Percentiles rank a stretch among this genome's conserved stretches.
phyloP scores from a whole-genome alignment of 1,284 basidiomycete genomes.

The Cutaneotrichosporon mucoides region DNA sequence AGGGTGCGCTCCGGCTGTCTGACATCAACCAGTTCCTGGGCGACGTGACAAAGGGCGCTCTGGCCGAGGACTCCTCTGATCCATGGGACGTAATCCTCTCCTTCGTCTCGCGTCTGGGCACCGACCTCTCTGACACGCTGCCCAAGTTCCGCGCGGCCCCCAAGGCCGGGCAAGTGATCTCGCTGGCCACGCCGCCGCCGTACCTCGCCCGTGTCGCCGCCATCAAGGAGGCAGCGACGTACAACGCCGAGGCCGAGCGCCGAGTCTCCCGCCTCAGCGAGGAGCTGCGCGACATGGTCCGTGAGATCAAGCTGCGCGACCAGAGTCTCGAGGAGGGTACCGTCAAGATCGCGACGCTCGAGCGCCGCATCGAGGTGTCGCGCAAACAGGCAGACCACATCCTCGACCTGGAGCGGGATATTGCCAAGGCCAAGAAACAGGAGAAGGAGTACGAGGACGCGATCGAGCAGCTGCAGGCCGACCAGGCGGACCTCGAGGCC shows the following conservation, averaged over 20 bases:
- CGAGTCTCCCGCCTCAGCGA: slow-evolving; percentile 80
- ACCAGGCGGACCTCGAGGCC: slow-evolving; percentile 78
- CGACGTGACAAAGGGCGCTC: slow-evolving; percentile 56
- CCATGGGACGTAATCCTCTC: slow-evolving; percentile 73
- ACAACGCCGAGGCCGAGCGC: slow-evolving; percentile 87
- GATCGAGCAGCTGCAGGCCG: slow-evolving; percentile 84
- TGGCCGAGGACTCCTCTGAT: no score
- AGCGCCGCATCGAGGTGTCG: slow-evolving; percentile 80
- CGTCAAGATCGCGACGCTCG: slow-evolving; percentile 93
- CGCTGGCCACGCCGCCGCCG: slow-evolving; percentile 61
- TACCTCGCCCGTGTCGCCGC: slow-evolving; percentile 85
- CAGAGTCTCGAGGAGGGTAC: slow-evolving; percentile 80
- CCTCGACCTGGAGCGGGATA: slow-evolving; percentile 70
- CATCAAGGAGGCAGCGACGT: slow-evolving; percentile 73
- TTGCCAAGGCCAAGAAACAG: slow-evolving; percentile 75
- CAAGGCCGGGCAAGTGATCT: slow-evolving; percentile 56
- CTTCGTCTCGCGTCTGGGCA: slow-evolving; percentile 64
- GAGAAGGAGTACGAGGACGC: slow-evolving; percentile 86
- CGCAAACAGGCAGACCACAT: slow-evolving; percentile 80
- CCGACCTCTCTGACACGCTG: slow-evolving; percentile 66
- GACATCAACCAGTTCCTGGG: slow-evolving; percentile 67
- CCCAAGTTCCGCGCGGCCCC: slow-evolving; percentile 69
- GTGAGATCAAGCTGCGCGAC: slow-evolving; percentile 78
- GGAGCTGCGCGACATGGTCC: slow-evolving; percentile 78
- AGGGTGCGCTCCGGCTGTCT: slow-evolving; percentile 68